Evolutionary conservation across 768 basidiomycete species (phyloP).

Genomic region (Hygrocybe coccinea): DNA sequence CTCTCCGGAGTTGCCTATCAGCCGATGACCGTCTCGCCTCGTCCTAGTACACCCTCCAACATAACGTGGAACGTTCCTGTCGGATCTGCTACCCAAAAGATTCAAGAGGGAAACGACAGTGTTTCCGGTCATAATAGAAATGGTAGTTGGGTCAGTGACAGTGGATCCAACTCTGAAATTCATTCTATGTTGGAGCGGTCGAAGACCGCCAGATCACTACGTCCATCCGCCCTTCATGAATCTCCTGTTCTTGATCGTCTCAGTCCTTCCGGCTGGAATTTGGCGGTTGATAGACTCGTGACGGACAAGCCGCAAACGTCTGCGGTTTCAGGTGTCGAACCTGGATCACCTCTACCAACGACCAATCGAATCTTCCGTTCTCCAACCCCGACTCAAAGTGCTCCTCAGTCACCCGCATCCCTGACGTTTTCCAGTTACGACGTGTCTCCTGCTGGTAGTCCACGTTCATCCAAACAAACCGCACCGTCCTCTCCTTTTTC

Average conservation of each 20-base stretch:
- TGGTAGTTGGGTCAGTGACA: slow-evolving; percentile 54
- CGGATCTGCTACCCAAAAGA: slow-evolving; percentile 22
- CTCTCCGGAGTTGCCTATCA: slow-evolving; percentile 58
- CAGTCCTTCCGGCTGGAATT: slow-evolving; percentile 28
- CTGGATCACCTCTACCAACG: slow-evolving; percentile 42
- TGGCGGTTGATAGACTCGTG: slow-evolving; percentile 23
- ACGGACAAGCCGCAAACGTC: slow-evolving; percentile 42
- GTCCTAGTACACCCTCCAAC: slow-evolving; percentile 66
- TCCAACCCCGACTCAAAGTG: slow-evolving; percentile 61
- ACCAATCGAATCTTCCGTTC: slow-evolving; percentile 47
- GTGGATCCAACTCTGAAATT: slow-evolving; percentile 28
- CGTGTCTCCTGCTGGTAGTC: slow-evolving; percentile 35
- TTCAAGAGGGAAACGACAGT: slow-evolving; percentile 28
- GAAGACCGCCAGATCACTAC: slow-evolving; percentile 43
- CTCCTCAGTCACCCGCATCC: slow-evolving; percentile 50
- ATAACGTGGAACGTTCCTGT: slow-evolving; percentile 56
- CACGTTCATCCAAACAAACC: slow-evolving; percentile 55
- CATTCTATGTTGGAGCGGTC: slow-evolving; percentile 34
- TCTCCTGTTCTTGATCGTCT: slow-evolving; percentile 47
- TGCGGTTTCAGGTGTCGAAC: slow-evolving; percentile 47
- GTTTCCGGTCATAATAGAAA: slow-evolving; percentile 47
- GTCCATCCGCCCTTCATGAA: slow-evolving; percentile 56
- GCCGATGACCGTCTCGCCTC: slow-evolving; percentile 56
- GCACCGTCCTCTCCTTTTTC: slow-evolving; percentile 47
- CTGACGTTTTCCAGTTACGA: slow-evolving; percentile 45